Base-by-base conservation (phyloP, 495 filamentous ascomycete genomes). In the Aspergillus cristatus region DNA sequence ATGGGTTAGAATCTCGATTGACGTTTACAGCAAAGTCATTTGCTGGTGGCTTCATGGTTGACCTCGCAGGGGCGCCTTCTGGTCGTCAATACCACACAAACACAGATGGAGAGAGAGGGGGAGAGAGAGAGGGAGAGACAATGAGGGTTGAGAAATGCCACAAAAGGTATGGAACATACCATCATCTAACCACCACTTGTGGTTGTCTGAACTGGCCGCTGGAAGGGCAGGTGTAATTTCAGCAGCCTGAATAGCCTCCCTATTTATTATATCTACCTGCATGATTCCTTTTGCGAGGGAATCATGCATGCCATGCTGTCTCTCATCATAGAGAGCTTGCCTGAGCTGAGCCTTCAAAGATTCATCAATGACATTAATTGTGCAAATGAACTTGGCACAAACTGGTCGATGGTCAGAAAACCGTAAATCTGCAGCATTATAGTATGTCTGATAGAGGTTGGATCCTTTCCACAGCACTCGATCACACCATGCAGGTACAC, bases 401-500 rank as follows among this genome's bases (percentile, higher is more conserved):
- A 99, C 89, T 14, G 91, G 91, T 5, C 89, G 75, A 54, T 99
- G 91, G 50, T 97, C 91, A 0, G 91, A 99, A 54, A 95, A 88
- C 6, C 72, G 72, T 8, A 99, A 63, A 20, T 84, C 75, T 7
- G 84, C 86, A 35, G 72, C 75, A 43, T 79, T 71, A 56, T 99
- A 99, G 17, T 78, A 71, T 14, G 80, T 71, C 57, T 97, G 93
- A 6, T 79, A 78, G 4, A 97, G 69, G 43, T 82, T 86, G 28
- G 70, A 68, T 16, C 93, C 93, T 70, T 84, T 91, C 40, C 84
- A 78, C 10, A 99, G 62, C 11, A 99, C 75, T 25, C 91, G 82
- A 59, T 99, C 91, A 51, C 87, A 95, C 91, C 91, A 99, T 3
- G 91, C 91, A 17, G 91, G 91, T 42, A 97, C 96, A 18, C 91